phyloP scores from a whole-genome alignment of 495 filamentous ascomycete species.

The Trichoderma gamsii region DNA sequence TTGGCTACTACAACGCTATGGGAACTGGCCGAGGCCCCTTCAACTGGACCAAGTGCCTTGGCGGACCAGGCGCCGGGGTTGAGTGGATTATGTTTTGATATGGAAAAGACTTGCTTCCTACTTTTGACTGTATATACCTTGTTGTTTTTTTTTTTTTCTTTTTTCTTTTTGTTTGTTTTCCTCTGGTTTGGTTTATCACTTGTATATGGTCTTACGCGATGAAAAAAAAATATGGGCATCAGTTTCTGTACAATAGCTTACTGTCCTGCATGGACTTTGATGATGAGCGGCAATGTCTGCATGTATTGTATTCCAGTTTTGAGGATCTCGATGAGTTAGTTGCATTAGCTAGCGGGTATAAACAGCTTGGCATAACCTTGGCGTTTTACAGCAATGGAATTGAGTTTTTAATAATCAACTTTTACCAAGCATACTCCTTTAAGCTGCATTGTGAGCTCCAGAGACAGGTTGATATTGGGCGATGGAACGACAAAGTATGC shows the following conservation, averaged over 20 bases:
- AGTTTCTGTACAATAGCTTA: conserved; percentile 5
- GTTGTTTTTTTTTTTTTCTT: not conserved
- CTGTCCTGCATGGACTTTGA: not conserved
- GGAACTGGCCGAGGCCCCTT: conserved; percentile 45
- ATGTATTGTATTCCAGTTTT: not conserved
- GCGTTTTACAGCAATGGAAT: not conserved
- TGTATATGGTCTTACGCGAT: conserved; percentile 1
- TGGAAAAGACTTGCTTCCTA: not conserved
- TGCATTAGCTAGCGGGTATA: not conserved
- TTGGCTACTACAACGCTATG: conserved; percentile 26
- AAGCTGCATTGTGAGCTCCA: no score
- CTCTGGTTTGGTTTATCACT: not conserved
- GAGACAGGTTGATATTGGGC: no score
- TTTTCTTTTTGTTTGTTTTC: not conserved
- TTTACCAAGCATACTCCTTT: not conserved
- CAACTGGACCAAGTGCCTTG: conserved; percentile 72
- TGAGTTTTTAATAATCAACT: not conserved
- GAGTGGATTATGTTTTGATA: conserved; percentile 81
- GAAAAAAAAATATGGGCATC: not conserved
- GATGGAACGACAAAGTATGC: no score
- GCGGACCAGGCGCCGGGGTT: conserved; percentile 58
- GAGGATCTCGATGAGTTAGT: not conserved
- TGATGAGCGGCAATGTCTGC: conserved; percentile 9
- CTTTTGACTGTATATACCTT: conserved; percentile 3
- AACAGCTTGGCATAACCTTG: conserved; percentile 1